Evolutionary conservation across 352 stramenopile genomes (phyloP).

Genomic region (Globisporangium middletonii): DNA sequence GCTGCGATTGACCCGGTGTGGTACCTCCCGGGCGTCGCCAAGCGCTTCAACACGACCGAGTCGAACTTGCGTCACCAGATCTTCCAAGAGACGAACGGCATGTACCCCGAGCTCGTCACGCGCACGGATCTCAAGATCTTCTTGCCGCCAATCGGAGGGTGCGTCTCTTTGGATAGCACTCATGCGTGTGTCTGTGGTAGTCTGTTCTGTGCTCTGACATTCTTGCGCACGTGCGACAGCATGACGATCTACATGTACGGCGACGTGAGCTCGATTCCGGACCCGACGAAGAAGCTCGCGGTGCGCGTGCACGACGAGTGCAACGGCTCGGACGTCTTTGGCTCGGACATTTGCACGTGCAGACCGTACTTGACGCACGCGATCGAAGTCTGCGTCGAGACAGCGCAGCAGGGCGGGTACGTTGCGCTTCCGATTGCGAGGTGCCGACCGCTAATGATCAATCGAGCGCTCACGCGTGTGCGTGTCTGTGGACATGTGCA

Average conservation of each 20-base stretch:
- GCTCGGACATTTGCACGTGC: slow-evolving; percentile 99
- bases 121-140: slow-evolving; percentile 98
- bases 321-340: slow-evolving; percentile 98
- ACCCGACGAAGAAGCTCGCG: slow-evolving; percentile 96
- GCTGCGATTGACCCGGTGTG: slow-evolving; percentile 98
- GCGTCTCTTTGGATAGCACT: slow-evolving; percentile 11
- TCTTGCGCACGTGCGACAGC: slow-evolving; percentile 14
- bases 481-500: slow-evolving; percentile 15
- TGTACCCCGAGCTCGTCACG: slow-evolving; percentile 99
- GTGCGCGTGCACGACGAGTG: slow-evolving; percentile 99
- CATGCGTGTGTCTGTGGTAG: not conserved
- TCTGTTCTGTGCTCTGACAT: not conserved
- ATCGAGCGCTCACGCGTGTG: not conserved
- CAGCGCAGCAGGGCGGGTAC: slow-evolving; percentile 94
- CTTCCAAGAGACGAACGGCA: slow-evolving; percentile 99
- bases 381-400: slow-evolving; percentile 99
- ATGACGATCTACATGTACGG: slow-evolving; percentile 99
- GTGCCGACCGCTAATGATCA: too few species aligned
- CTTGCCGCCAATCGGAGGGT: slow-evolving; percentile 97
- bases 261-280: slow-evolving; percentile 94
- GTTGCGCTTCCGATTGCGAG: slow-evolving; percentile 3
- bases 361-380: slow-evolving; percentile 98
- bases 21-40: slow-evolving; percentile 98
- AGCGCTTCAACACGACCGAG: slow-evolving; percentile 97
- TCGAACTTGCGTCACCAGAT: slow-evolving; percentile 94